These are phyloP conservation scores for Dioscorea dumetorum DNA, from an alignment of 106 monocot genomes.

Conservation along the genomic window DNA sequence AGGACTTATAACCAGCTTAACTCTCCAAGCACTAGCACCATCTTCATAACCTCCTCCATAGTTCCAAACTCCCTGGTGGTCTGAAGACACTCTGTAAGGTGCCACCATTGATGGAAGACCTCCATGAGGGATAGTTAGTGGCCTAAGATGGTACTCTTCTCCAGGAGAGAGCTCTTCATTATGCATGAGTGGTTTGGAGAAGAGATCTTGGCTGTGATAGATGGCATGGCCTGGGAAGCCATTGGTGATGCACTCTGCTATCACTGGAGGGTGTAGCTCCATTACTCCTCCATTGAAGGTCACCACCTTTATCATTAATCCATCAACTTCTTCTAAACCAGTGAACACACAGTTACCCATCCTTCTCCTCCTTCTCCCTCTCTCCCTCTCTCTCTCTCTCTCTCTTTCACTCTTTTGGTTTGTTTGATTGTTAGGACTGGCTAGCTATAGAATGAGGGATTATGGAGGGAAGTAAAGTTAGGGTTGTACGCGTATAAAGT, in stretches of 20 bases:
- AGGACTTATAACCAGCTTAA: not conserved
- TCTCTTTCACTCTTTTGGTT: too few relatives aligned
- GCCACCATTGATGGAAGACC: slow-evolving; percentile 6
- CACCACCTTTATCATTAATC: slow-evolving; percentile 5
- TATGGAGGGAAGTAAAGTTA: too few relatives aligned
- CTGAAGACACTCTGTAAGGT: slow-evolving; percentile 6
- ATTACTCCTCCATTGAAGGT: slow-evolving; percentile 9
- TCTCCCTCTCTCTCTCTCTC: too few relatives aligned
- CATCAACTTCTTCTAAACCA: not conserved
- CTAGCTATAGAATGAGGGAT: too few relatives aligned
- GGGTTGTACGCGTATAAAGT: too few relatives aligned
- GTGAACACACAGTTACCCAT: too few relatives aligned
- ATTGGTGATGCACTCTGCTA: slow-evolving; percentile 13
- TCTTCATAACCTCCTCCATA: not conserved
- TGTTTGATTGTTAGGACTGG: too few relatives aligned
- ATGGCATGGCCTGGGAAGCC: slow-evolving; percentile 11
- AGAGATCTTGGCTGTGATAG: slow-evolving; percentile 3
- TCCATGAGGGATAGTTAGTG: not conserved
- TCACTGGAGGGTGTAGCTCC: slow-evolving; percentile 12
- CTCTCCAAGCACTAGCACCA: not conserved
- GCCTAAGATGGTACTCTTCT: slow-evolving; percentile 8
- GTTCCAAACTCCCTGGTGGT: not conserved
- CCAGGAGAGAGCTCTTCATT: slow-evolving; percentile 6
- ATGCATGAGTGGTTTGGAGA: slow-evolving; percentile 7
- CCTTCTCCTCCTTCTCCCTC: too few relatives aligned